Evolutionary conservation across 1,139 yeast genomes (phyloP), one percentile per base, ranked within the genome.

Genomic region (Nematodospora anomalae): DNA sequence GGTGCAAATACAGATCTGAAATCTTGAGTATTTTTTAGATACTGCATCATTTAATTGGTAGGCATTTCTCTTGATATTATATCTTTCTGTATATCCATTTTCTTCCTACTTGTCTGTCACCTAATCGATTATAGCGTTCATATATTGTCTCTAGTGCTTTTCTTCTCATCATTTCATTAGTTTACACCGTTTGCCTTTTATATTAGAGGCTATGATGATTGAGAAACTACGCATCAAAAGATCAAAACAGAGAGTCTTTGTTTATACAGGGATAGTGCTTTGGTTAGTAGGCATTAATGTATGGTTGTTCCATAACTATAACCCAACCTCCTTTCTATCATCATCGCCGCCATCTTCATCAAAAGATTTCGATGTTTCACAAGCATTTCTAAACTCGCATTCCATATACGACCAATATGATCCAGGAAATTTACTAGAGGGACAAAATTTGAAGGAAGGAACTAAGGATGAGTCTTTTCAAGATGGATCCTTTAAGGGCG

Each of bases 351-450:
- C 25, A 21, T 9, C 9, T 3, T 7, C n/a, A 16, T 28, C n/a
- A n/a, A n/a, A n/a, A n/a, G 16, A 6, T 20, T 14, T 36, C 11
- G 11, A 10, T 22, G 25, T 10, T 22, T n/a, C 10, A 22, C 11
- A 11, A 15, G 16, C n/a, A 16, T 16, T 25, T 26, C 15, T n/a
- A 25, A 21, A 5, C 25, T 16, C 28, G 26, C 33, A 24, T 25
- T 41, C 47, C 4, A 45, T 45, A 10, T 43, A 46, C 26, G 38
- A 45, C 25, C 38, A 36, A 37, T 36, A 30, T 18, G 43, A 37
- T 23, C 16, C 24, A 23, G 36, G 36, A 5, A 28, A 36, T 28
- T 21, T 27, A 16, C 3, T 13, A 32, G 16, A 23, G 12, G 9
- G 15, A n/a, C 7, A 14, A 13, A 7, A 28, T 6, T 11, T 14